Conservation (phyloP, 2,329 filamentous ascomycete species). For the Escovopsis sp. region DNA sequence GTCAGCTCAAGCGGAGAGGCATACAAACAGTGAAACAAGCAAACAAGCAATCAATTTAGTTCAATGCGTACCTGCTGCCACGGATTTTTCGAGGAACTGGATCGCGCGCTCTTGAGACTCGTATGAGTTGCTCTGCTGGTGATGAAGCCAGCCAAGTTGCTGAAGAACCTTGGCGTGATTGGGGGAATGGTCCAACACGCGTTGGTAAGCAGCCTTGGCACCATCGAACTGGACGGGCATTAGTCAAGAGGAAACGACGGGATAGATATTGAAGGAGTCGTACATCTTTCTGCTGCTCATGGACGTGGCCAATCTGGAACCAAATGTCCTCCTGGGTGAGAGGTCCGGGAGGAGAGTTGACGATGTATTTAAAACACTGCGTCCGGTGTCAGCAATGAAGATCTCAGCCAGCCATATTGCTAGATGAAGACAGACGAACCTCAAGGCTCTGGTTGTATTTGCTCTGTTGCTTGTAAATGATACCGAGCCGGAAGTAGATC, state of each 20-base stretch:
- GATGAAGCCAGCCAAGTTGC: slow-evolving; percentile 93
- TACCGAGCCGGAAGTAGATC: slow-evolving; percentile 96
- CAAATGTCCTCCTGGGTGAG: slow-evolving; percentile 96
- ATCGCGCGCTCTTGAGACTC: slow-evolving; percentile 91
- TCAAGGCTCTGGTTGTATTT: slow-evolving; percentile 88
- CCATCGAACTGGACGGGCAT: slow-evolving; percentile 58
- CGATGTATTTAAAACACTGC: slow-evolving; percentile 97
- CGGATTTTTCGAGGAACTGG: slow-evolving; percentile 93
- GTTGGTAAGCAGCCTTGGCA: slow-evolving; percentile 81
- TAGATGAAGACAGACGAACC: slow-evolving; percentile 35
- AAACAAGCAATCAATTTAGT: not conserved
- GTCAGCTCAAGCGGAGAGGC: slow-evolving; percentile 11
- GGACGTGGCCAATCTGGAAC: slow-evolving; percentile 98
- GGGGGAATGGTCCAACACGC: slow-evolving; percentile 85
- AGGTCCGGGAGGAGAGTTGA: slow-evolving; percentile 78
- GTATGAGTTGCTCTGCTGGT: slow-evolving; percentile 87
- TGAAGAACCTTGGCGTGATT: slow-evolving; percentile 97
- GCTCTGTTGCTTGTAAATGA: slow-evolving; percentile 97
- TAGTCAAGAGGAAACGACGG: not conserved
- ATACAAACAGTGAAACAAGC: not conserved
- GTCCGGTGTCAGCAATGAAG: not conserved
- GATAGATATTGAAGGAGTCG: slow-evolving; percentile 19
- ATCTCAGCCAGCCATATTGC: not conserved
- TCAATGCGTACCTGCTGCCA: slow-evolving; percentile 60
- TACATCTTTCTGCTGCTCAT: slow-evolving; percentile 98